A percentile compares a stretch with the other conserved stretches of the same genome.
Evolutionary conservation across 225 moss, liverwort and hornwort genomes (phyloP).

Genomic region (Pseudoscleropodium purum): DNA sequence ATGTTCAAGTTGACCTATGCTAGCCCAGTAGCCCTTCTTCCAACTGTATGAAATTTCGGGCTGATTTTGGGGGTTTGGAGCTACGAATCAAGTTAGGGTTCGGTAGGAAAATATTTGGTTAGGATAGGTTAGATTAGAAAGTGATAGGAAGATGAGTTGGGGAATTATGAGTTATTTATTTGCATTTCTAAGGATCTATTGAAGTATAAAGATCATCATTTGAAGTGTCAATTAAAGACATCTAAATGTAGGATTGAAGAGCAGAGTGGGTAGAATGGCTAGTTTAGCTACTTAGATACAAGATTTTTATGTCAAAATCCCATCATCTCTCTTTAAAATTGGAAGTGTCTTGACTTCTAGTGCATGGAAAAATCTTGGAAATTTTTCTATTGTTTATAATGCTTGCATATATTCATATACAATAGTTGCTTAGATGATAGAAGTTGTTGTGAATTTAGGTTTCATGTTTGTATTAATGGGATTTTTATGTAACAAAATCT

Average conservation of each 20-base stretch:
- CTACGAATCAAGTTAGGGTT: not conserved
- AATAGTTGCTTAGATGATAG: not conserved
- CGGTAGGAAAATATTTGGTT: not conserved
- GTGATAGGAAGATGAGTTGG: not conserved
- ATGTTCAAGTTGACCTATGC: not conserved
- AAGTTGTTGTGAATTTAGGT: not conserved
- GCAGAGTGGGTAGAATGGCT: not conserved
- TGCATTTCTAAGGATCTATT: not conserved
- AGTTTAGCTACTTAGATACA: rapidly evolving
- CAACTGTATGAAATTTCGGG: not conserved
- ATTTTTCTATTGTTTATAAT: not conserved
- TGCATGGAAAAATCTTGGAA: not conserved
- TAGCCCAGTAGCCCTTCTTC: not conserved
- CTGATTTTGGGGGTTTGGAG: too few relatives aligned
- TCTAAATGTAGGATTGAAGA: rapidly evolving
- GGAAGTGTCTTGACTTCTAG: not conserved
- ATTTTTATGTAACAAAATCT: not conserved
- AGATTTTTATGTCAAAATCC: not conserved
- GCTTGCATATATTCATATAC: not conserved
- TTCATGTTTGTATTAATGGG: not conserved
- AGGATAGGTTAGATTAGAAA: not conserved
- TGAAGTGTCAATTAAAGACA: not conserved
- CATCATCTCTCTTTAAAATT: not conserved
- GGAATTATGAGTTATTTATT: not conserved
- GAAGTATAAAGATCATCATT: not conserved